Percentiles rank a stretch among this genome's conserved stretches.
These are phyloP conservation scores for Rhodotorula graminis DNA, from an alignment of 768 basidiomycete genomes.

Conservation along the genomic window DNA sequence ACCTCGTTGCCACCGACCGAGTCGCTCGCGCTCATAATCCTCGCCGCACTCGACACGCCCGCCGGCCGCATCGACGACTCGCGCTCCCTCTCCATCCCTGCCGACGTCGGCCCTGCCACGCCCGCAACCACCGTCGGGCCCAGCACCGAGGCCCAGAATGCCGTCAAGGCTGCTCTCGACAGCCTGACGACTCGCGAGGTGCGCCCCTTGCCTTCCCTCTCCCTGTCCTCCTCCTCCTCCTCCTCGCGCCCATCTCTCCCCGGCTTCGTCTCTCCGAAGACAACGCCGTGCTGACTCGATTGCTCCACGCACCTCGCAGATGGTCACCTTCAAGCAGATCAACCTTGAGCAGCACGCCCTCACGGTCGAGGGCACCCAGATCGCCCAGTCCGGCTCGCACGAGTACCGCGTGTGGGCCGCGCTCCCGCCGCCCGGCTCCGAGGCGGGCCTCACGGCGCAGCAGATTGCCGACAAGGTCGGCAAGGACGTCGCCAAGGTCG, in stretches of 20 bases:
- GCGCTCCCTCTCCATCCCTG: slow-evolving; percentile 36
- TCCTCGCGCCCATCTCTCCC: neutral
- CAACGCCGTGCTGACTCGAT: neutral
- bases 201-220: slow-evolving; percentile 29
- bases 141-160: slow-evolving; percentile 56
- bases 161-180: slow-evolving; percentile 83
- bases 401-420: slow-evolving; percentile 91
- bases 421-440: slow-evolving; percentile 52
- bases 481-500: slow-evolving; percentile 82
- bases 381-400: slow-evolving; percentile 78
- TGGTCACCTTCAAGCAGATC: slow-evolving; percentile 74
- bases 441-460: slow-evolving; percentile 18
- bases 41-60: slow-evolving; percentile 35
- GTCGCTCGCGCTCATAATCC: slow-evolving; percentile 31
- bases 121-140: slow-evolving; percentile 20
- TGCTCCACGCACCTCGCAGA: slow-evolving; percentile 52
- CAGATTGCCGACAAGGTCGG: slow-evolving; percentile 55
- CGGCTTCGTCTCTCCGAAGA: too few species aligned
- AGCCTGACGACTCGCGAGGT: slow-evolving; percentile 82
- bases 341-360: slow-evolving; percentile 69
- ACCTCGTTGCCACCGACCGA: neutral
- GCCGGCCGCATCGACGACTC: slow-evolving; percentile 46
- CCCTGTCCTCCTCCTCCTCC: neutral
- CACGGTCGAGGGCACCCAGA: slow-evolving; percentile 75
- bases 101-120: slow-evolving; percentile 20